These are phyloP conservation scores for Debaryomyces hansenii DNA, from an alignment of 805 yeast genomes.

Conservation along the genomic window DNA sequence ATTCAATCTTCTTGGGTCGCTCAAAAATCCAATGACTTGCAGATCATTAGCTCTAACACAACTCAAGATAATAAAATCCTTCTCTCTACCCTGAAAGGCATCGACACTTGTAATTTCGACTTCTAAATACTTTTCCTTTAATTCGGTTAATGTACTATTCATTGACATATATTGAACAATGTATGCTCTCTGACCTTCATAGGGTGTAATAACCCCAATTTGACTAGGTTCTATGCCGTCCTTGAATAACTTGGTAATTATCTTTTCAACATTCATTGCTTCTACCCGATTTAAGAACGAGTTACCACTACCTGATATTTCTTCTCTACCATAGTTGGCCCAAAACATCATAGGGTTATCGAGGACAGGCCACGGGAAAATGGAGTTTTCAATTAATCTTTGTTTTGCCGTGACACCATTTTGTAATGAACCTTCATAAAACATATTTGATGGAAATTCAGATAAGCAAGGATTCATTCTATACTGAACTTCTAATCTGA, in stretches of 20 bases:
- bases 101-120: constrained; percentile 75
- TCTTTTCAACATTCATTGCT: constrained; percentile 83
- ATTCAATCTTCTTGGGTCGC: constrained; percentile 44
- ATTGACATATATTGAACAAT: constrained; percentile 73
- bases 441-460: constrained; percentile 88
- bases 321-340: constrained; percentile 88
- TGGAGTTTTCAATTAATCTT: constrained; percentile 51
- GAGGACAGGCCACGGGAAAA: constrained; percentile 90
- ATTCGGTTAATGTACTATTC: constrained; percentile 61
- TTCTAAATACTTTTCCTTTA: constrained; percentile 58
- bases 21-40: constrained; percentile 42
- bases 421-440: constrained; percentile 88
- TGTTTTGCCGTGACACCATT: constrained; percentile 85
- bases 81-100: constrained; percentile 46
- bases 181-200: constrained; percentile 90
- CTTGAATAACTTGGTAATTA: constrained; percentile 67
- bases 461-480: constrained; percentile 91
- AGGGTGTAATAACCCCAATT: constrained; percentile 92
- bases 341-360: constrained; percentile 94
- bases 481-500: constrained; percentile 86
- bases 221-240: constrained; percentile 79
- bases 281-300: constrained; percentile 84
- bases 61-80: constrained; percentile 42
- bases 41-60: constrained; percentile 46
- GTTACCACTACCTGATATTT: constrained; percentile 76